These are phyloP conservation scores for Sphaerulina vaccinii DNA, from an alignment of 2,329 filamentous ascomycete genomes.

Conservation along the genomic window DNA sequence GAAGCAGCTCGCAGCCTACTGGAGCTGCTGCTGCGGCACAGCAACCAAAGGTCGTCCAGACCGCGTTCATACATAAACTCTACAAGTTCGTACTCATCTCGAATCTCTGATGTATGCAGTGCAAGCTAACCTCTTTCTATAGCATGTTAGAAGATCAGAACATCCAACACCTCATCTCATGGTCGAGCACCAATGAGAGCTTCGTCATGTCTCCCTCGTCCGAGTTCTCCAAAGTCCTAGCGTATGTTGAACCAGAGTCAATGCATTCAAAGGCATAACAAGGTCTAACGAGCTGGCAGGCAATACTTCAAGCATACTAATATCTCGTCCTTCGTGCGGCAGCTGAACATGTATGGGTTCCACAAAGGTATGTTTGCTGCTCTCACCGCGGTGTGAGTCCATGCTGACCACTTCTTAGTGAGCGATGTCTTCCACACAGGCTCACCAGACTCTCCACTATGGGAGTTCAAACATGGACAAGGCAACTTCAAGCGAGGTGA, in stretches of 20 bases:
- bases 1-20: constrained; percentile 47
- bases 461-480: constrained; percentile 98
- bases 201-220: constrained; percentile 98
- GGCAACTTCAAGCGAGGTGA: constrained; percentile 97
- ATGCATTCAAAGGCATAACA: not conserved
- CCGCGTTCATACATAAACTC: constrained; percentile 97
- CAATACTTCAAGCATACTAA: constrained; percentile 99
- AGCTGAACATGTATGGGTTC: constrained; percentile 99
- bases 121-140: constrained; percentile 35
- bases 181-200: constrained; percentile 90
- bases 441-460: constrained; percentile 86
- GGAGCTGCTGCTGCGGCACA: constrained; percentile 72
- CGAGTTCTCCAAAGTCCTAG: constrained; percentile 96
- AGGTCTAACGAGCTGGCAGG: constrained; percentile 48
- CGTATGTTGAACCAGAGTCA: constrained; percentile 47
- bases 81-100: constrained; percentile 71
- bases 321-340: constrained; percentile 95
- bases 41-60: constrained; percentile 96
- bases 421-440: constrained; percentile 98
- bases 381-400: not conserved
- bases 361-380: constrained; percentile 75
- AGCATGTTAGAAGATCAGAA: constrained; percentile 95
- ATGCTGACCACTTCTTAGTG: constrained; percentile 54
- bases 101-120: not conserved
- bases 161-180: constrained; percentile 95